Base-by-base conservation (phyloP, 1,284 basidiomycete species). In the Salmacisia buchloeana region DNA sequence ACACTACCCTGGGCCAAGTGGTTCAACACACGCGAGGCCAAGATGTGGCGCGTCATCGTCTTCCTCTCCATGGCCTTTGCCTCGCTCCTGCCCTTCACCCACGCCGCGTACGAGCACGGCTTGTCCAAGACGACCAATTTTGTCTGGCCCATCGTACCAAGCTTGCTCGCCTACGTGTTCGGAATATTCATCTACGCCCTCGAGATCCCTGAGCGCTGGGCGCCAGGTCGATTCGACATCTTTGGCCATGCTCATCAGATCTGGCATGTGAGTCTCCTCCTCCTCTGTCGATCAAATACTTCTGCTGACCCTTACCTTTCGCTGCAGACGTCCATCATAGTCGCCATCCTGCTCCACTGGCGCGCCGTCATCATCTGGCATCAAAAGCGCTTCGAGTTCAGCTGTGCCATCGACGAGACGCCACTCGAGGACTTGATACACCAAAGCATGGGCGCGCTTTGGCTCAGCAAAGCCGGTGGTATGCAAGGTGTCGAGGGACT, bases 231-330 rank as follows among this genome's bases (percentile, higher is more conserved):
- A 0, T 79, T 78, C 39, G 78, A 79, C 39, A 61, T 75, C 5
- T 65, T 67, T 57, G 75, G 75, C 29, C 76, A 79, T 39, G 75
- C 77, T 9, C 78, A 79, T 60, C 76, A 78, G 66, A 64, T 76
- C 12, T 79, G 78, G 78, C 78, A 79, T 60, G 58, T 77, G 9
- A 69, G 71, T 29, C 76, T 79, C 38, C 71, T 78, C 46, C 18
- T 43, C 35, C 52, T 15, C 35, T 56, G 18, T 9, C 52, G 7
- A 7, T 7, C 31, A 56, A 34, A 33, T 15, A 21, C 15, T 21
- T 2, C 18, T 23, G 21, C 31, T 33, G 3, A 56, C 35, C 18
- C 1, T 13, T 21, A 36, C 7, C 7, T 43, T 23, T 10, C 15
- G n/a, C 36, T 34, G 21, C 18, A 46, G 38, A 6, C 36, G 6